Evolutionary conservation across 116 monocot genomes (phyloP).

Genomic region (Cymodocea nodosa): DNA sequence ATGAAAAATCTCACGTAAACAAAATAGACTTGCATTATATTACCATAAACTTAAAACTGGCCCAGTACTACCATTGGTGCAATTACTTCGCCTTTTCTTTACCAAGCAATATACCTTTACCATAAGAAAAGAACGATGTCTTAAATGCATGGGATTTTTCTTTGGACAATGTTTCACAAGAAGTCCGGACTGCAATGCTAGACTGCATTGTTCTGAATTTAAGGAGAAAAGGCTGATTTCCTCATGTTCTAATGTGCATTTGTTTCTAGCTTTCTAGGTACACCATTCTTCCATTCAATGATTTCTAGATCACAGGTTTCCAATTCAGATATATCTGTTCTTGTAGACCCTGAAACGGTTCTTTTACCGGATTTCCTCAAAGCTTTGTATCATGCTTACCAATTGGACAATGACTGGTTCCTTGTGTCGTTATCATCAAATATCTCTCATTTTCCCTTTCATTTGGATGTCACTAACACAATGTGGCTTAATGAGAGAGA

Average conservation of each 20-base stretch:
- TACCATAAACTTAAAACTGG: no score
- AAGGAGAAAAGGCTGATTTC: neutral
- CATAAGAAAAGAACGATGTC: no score
- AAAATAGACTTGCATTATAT: no score
- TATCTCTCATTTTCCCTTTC: slow-evolving; percentile 41
- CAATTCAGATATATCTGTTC: slow-evolving; percentile 53
- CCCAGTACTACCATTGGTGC: no score
- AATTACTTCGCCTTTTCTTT: no score
- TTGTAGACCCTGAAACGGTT: slow-evolving; percentile 72
- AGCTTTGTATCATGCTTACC: slow-evolving; percentile 32
- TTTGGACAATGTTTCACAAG: no score
- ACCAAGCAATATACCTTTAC: no score
- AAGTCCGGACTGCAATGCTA: no score
- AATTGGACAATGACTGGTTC: slow-evolving; percentile 66
- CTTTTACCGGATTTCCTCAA: slow-evolving; percentile 50
- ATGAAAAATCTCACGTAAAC: no score
- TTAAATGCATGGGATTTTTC: no score
- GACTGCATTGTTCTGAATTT: neutral
- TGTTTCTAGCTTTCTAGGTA: slow-evolving; percentile 61
- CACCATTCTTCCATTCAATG: slow-evolving; percentile 89
- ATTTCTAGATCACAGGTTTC: slow-evolving; percentile 57
- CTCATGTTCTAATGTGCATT: neutral
- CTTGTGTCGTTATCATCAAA: slow-evolving; percentile 37
- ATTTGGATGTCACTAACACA: slow-evolving; percentile 23
- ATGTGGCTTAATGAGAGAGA: slow-evolving; percentile 38